These are phyloP conservation scores for Arthrobotrys sphaeroides DNA, from an alignment of 2,329 filamentous ascomycete species.

Conservation along the genomic window DNA sequence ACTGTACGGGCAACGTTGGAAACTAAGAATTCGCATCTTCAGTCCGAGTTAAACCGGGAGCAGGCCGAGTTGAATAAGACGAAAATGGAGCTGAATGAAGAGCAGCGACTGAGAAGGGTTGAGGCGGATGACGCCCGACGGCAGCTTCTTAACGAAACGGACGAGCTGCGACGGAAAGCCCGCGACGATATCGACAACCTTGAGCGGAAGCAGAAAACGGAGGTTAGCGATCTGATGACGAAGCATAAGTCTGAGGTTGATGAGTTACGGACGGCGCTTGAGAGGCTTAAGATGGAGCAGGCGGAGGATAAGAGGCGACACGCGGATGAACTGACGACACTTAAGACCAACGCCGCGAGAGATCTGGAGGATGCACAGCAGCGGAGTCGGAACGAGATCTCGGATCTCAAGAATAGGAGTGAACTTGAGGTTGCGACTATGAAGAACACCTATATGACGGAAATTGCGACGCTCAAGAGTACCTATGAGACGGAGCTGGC, in stretches of 20 bases:
- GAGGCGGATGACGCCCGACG: conserved; percentile 68
- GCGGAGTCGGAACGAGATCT: conserved; percentile 66
- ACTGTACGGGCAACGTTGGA: conserved; percentile 65
- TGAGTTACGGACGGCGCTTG: conserved; percentile 72
- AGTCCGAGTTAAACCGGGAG: conserved; percentile 56
- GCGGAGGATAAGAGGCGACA: conserved; percentile 55
- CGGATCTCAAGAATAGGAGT: conserved; percentile 64
- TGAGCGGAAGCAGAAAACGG: conserved; percentile 64
- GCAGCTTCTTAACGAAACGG: conserved; percentile 68
- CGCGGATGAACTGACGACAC: conserved; percentile 65
- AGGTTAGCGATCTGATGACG: conserved; percentile 69
- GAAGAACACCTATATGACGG: conserved; percentile 43
- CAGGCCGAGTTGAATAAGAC: conserved; percentile 72
- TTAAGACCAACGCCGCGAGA: conserved; percentile 70
- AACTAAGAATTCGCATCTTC: conserved; percentile 59
- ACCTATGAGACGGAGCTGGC: conserved; percentile 43
- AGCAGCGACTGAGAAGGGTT: conserved; percentile 64
- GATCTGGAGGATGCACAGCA: conserved; percentile 65
- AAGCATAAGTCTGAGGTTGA: conserved; percentile 75
- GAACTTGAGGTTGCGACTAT: conserved; percentile 64
- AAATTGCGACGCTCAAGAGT: conserved; percentile 45
- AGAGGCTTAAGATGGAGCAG: conserved; percentile 60
- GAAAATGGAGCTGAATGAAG: conserved; percentile 68
- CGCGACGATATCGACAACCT: conserved; percentile 63
- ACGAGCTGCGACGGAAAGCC: conserved; percentile 66